These are phyloP conservation scores for California macrophylla DNA, from an alignment of 441 rosid genomes.

Conservation along the genomic window DNA sequence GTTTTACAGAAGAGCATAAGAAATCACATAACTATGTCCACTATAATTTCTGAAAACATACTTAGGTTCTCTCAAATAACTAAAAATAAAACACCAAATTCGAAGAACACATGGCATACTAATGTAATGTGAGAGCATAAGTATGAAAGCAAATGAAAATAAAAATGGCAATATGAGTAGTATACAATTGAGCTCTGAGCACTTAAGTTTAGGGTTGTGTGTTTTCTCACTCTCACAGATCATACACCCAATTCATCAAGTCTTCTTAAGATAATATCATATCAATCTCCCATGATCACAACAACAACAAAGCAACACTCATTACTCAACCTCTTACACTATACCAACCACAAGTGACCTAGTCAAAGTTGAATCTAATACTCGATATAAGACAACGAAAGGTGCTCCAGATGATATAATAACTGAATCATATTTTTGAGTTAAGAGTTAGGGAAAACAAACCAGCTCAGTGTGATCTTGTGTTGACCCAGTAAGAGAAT, in stretches of 20 bases:
- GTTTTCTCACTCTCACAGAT: background rate
- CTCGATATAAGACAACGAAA: background rate
- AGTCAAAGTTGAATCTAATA: background rate
- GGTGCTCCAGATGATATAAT: background rate
- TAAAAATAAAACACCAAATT: background rate
- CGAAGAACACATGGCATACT: background rate
- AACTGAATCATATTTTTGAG: background rate
- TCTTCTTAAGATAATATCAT: background rate
- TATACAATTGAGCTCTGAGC: background rate
- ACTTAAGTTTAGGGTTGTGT: background rate
- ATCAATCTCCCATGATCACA: background rate
- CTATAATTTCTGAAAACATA: background rate
- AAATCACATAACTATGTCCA: slow-evolving; percentile 3
- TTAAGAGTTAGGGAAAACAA: slow-evolving; percentile 23
- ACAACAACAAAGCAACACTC: background rate
- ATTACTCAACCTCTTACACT: background rate
- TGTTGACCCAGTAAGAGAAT: slow-evolving; percentile 29
- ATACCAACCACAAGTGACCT: background rate
- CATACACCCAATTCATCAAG: background rate
- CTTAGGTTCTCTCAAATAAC: background rate
- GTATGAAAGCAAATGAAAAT: background rate
- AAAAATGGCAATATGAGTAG: background rate
- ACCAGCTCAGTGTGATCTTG: slow-evolving; percentile 59
- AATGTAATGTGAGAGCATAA: background rate
- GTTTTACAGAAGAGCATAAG: background rate